Evolutionary conservation across 1,284 basidiomycete species (phyloP).

Genomic region (Naganishia cerealis): DNA sequence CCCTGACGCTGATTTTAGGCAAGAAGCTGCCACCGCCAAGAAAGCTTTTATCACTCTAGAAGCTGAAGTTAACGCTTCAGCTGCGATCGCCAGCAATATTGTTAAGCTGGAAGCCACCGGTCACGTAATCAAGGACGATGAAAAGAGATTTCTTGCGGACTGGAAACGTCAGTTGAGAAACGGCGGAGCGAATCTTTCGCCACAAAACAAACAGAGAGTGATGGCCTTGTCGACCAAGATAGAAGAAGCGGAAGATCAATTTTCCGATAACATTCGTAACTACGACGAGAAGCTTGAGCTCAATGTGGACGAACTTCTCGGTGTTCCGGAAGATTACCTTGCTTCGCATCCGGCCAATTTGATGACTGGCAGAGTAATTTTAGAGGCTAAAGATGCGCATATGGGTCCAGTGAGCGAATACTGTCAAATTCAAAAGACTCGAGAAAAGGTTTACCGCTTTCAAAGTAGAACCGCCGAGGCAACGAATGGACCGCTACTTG

Average conservation of each 20-base stretch:
- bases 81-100: slow-evolving; percentile 2
- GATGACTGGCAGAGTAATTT: not conserved
- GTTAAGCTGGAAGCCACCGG: not conserved
- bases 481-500: slow-evolving; percentile 2
- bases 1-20: not conserved
- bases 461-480: not conserved
- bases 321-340: slow-evolving; percentile 2
- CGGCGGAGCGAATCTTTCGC: not conserved
- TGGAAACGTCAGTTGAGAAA: not conserved
- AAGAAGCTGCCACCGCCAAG: not conserved
- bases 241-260: not conserved
- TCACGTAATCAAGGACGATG: not conserved
- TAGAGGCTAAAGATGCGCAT: not conserved
- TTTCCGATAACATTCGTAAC: not conserved
- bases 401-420: slow-evolving; percentile 1
- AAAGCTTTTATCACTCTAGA: slow-evolving; percentile 1
- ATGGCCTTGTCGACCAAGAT: not conserved
- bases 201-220: not conserved
- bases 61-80: not conserved
- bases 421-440: slow-evolving; percentile 1
- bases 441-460: slow-evolving; percentile 8
- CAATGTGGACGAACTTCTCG: not conserved
- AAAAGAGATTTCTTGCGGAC: not conserved
- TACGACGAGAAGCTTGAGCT: not conserved
- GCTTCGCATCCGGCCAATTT: not conserved